These are phyloP conservation scores for Microglena sp. DNA, from an alignment of 139 green algal species.

Conservation along the genomic window DNA sequence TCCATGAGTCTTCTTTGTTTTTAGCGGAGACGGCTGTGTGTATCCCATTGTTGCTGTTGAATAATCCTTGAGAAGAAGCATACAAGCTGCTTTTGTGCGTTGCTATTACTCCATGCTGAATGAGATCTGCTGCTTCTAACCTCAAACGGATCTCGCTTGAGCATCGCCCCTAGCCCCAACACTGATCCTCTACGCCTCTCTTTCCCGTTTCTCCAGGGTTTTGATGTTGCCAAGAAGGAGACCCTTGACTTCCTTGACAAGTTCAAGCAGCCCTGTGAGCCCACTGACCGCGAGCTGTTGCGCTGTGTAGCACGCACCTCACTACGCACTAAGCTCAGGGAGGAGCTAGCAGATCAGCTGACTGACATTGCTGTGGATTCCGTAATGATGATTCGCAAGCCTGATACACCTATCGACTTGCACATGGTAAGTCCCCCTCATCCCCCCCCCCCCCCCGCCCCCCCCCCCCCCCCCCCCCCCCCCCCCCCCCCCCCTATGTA, in stretches of 20 bases:
- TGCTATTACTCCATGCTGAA: too few species aligned
- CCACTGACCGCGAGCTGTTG: conserved; percentile 70
- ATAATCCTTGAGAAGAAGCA: too few species aligned
- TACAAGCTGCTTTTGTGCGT: too few species aligned
- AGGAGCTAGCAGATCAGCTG: conserved; percentile 77
- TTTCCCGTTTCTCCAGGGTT: conserved; percentile 43
- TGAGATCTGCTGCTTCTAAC: too few species aligned
- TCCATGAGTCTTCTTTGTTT: too few species aligned
- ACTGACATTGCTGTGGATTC: conserved; percentile 84
- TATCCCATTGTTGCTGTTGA: too few species aligned
- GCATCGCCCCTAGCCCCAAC: too few species aligned
- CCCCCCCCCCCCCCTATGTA: too few species aligned
- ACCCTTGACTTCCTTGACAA: conserved; percentile 81
- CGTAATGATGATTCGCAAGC: conserved; percentile 66
- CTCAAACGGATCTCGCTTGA: too few species aligned
- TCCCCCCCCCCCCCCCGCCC: too few species aligned
- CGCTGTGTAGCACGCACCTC: conserved; percentile 83
- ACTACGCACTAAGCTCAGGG: conserved; percentile 83
- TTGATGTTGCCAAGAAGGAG: conserved; percentile 83
- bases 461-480: too few species aligned
- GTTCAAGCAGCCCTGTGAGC: conserved; percentile 57
- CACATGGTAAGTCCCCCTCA: conserved; percentile 94
- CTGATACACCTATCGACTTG: conserved; percentile 80
- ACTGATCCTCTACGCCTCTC: background rate
- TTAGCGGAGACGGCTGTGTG: too few species aligned